These are phyloP conservation scores for Brassica carinata DNA, from an alignment of 345 rosid genomes.

Conservation along the genomic window DNA sequence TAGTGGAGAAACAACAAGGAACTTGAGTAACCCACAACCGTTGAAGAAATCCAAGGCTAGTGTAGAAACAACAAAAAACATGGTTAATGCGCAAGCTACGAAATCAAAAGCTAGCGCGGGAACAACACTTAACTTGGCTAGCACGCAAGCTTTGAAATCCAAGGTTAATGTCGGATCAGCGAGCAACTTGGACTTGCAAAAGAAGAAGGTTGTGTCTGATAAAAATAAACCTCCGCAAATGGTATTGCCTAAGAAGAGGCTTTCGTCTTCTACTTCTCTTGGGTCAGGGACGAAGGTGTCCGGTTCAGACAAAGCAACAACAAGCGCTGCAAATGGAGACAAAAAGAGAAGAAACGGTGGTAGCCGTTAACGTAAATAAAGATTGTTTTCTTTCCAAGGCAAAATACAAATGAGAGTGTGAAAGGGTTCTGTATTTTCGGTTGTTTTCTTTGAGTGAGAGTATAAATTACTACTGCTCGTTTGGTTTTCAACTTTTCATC, in stretches of 20 bases:
- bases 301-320: constrained; percentile 23
- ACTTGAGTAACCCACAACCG: neutral
- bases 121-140: neutral
- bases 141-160: constrained; percentile 14
- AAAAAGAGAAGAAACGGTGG: constrained; percentile 36
- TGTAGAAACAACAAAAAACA: neutral
- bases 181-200: constrained; percentile 11
- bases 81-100: constrained; percentile 9
- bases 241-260: constrained; percentile 40
- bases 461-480: constrained; percentile 11
- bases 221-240: constrained; percentile 23
- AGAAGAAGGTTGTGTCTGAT: constrained; percentile 25
- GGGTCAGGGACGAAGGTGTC: constrained; percentile 19
- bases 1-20: constrained; percentile 4
- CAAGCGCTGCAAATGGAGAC: constrained; percentile 26
- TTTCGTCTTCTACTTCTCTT: constrained; percentile 29
- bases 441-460: constrained; percentile 29
- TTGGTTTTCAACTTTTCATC: neutral
- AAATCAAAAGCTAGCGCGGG: constrained; percentile 9
- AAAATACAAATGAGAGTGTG: neutral
- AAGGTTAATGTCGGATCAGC: constrained; percentile 16
- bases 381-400: constrained; percentile 1
- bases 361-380: constrained; percentile 18
- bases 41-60: constrained; percentile 16
- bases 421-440: neutral